A percentile compares a stretch with the other conserved stretches of the same genome.
These are phyloP conservation scores for Monilinia fructicola DNA, from an alignment of 2,329 filamentous ascomycete genomes.

Conservation along the genomic window DNA sequence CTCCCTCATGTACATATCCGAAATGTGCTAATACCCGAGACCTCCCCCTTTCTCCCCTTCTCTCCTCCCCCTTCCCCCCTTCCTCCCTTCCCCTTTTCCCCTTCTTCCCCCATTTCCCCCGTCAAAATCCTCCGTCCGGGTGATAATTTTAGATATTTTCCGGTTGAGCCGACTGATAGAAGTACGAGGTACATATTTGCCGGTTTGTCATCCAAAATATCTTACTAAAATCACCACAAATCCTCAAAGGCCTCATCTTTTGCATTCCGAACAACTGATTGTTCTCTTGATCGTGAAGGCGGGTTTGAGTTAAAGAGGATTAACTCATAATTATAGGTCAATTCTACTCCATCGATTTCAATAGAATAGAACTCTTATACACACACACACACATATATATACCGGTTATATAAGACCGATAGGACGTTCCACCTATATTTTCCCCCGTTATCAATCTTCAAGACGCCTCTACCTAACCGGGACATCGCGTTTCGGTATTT, in stretches of 20 bases:
- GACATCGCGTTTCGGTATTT: conserved; percentile 1
- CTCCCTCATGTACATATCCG: background rate
- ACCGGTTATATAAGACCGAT: too few species aligned
- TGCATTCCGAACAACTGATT: too few species aligned
- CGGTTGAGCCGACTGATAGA: background rate
- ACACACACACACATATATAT: too few species aligned
- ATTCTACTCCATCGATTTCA: too few species aligned
- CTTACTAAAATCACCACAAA: background rate
- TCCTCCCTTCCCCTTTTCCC: too few species aligned
- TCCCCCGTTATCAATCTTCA: background rate
- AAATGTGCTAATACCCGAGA: conserved; percentile 3
- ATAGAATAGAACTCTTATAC: too few species aligned
- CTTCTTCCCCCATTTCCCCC: too few species aligned
- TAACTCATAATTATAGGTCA: too few species aligned
- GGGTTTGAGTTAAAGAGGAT: too few species aligned
- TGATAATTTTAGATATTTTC: conserved; percentile 4
- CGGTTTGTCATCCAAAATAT: background rate
- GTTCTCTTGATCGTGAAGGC: too few species aligned
- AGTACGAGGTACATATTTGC: background rate
- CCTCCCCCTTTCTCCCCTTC: background rate
- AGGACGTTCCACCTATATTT: background rate
- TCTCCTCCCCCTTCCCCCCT: too few species aligned
- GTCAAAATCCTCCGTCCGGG: background rate
- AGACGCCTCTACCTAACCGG: background rate
- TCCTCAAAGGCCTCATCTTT: too few species aligned